phyloP scores from a whole-genome alignment of 1,284 basidiomycete genomes.

The Moesziomyces parantarcticus region DNA sequence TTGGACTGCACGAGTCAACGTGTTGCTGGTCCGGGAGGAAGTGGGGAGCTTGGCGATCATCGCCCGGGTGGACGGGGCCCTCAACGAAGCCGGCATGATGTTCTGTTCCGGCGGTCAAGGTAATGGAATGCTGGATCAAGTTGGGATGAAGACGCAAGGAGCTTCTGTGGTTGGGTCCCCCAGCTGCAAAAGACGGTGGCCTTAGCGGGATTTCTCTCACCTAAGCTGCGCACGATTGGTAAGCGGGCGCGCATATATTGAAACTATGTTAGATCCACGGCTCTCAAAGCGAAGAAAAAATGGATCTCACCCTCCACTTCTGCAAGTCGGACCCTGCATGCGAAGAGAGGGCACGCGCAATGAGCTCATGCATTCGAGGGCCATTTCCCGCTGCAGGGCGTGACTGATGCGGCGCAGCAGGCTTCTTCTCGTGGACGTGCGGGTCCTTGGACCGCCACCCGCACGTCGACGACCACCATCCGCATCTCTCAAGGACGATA shows the following conservation, averaged over 20 bases:
- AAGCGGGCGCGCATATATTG: conserved; percentile 6
- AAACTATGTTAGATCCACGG: conserved; percentile 1
- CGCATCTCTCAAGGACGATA: no score
- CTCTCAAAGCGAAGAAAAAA: neutral
- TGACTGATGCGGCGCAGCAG: neutral
- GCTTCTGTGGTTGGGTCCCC: no score
- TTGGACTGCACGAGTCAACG: neutral
- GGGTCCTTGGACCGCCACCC: no score
- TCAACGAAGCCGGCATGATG: neutral
- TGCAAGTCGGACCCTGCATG: conserved; percentile 37
- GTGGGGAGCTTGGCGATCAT: neutral
- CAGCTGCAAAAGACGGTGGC: conserved; percentile 13
- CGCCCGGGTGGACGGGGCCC: neutral
- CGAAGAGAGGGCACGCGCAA: conserved; percentile 16
- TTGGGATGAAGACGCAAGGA: no score
- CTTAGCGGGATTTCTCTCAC: conserved; percentile 22
- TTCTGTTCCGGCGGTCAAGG: neutral
- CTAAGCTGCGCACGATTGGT: conserved; percentile 34
- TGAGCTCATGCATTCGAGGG: conserved; percentile 23
- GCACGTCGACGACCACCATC: neutral
- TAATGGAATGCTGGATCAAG: neutral
- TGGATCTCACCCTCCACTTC: conserved; percentile 11
- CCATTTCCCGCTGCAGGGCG: neutral
- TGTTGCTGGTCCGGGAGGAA: neutral
- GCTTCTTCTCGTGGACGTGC: neutral